Base-by-base conservation (phyloP, 2,329 filamentous ascomycete species). In the Colletotrichum camelliae region DNA sequence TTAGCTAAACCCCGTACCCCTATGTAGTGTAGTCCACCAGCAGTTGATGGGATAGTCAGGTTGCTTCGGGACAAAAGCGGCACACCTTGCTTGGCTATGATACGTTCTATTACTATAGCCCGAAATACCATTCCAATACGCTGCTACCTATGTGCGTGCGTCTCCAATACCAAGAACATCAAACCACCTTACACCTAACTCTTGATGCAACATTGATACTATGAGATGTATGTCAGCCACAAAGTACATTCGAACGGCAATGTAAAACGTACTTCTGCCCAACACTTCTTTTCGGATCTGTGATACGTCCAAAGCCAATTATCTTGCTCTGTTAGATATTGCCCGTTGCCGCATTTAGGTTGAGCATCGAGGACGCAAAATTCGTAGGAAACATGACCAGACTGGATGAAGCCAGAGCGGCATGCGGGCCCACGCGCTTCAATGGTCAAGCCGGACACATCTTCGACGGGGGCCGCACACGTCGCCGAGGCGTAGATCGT, bases 401-500 rank as follows among this genome's bases (percentile, higher is more conserved):
- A 1, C 18, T 48, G 39, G 39, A 48, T 48, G 39, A 48, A 48
- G 39, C 39, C 39, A 12, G 39, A n/a, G 39, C 9, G 39, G 18
- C 39, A 48, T 48, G 3, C 18, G 9, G 39, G 18, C 1, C 39
- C 39, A 9, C 39, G 39, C 5, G 39, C 18, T 21, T 48, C 18
- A 48, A 48, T 48, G 5, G 18, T 48, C 18, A 48, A 21, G 39
- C 39, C 1, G 39, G 39, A 0, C 9, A 21, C 1, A n/a, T 48
- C 18, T 48, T 2, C 3, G 18, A 48, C 39, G 5, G 39, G 9
- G 0, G 5, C 1, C 1, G 39, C 18, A n/a, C 3, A 7, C 0
- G 39, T 48, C 5, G 18, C 18, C 18, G 18, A 12, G 39, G 18
- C 9, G 18, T n/a, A 48, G 2, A 48, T 1, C 6, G 18, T 48